Evolutionary conservation across 495 filamentous ascomycete genomes (phyloP), one percentile per base, ranked within the genome.

Genomic region (Saxophila tyrrhenica): DNA sequence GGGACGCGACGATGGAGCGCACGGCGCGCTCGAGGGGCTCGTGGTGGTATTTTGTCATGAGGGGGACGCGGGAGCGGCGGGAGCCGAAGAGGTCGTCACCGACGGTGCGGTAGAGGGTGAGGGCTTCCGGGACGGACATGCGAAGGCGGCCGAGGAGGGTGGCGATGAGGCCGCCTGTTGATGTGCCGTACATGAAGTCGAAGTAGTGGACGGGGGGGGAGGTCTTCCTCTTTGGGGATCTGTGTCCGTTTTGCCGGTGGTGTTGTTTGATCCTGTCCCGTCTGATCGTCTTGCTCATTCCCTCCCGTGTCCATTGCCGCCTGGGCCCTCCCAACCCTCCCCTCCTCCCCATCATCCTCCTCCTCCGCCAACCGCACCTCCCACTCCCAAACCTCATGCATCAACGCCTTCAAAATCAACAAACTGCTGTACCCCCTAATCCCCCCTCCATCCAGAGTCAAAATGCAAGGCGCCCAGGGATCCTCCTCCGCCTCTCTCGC

Each of bases 91-190:
- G 66, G 45, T 71, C 58, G 5, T 70, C 64, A 11, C 72, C 72
- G 39, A 78, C 70, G 20, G 63, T 52, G 20, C 65, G 54, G 51
- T 80, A 80, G 15, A 75, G 70, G 15, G 67, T 61, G 38, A 78
- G 66, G 49, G 71, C 77, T 55, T 78, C 71, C 13, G 73, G 66
- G 10, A 78, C 69, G 1, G 67, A 72, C 75, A 80, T 78, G 25
- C 71, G 66, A 11, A 79, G 61, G 15, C 77, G 64, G 1, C 75
- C 76, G 7, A 80, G 68, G 67, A 79, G 72, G 22, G 78, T 78
- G 1, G 73, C 70, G 51, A 80, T 78, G 1, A 80, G 63, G 11
- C 75, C 69, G 23, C 67, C 69, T 1, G 69, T 72, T 23, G 62
- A 66, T 19, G 69, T 71, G 22, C 73, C 73, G 49, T 69, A 72